Conservation (phyloP, 495 filamentous ascomycete genomes). For the Trichoderma orchidacearum region DNA sequence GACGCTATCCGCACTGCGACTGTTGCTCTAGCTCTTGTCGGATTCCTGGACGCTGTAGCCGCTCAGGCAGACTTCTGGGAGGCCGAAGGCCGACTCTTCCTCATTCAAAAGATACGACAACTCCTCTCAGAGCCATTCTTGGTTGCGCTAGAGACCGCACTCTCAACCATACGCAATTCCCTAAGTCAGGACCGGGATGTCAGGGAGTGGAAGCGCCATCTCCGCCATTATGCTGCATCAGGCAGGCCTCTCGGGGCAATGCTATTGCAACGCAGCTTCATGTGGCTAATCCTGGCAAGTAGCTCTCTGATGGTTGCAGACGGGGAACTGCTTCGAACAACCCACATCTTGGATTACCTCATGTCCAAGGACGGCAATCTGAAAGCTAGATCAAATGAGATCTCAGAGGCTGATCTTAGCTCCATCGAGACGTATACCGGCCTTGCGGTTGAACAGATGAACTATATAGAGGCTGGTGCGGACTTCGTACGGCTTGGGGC, state of each 20-base stretch:
- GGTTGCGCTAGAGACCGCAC: constrained; percentile 69
- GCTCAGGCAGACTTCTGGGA: constrained; percentile 68
- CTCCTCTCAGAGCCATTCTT: constrained; percentile 75
- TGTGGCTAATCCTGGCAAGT: constrained; percentile 65
- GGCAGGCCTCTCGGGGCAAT: constrained; percentile 83
- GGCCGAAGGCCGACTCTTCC: constrained; percentile 48
- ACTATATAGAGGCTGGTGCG: constrained; percentile 71
- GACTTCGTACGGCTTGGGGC: constrained; percentile 80
- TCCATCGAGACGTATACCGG: constrained; percentile 59
- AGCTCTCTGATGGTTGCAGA: constrained; percentile 58
- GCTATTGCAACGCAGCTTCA: constrained; percentile 75
- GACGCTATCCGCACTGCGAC: constrained; percentile 57
- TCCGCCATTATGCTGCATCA: constrained; percentile 65
- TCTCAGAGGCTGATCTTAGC: constrained; percentile 4
- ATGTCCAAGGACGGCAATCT: constrained; percentile 35
- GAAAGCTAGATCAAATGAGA: constrained; percentile 24
- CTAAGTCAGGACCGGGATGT: constrained; percentile 35
- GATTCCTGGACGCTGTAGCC: constrained; percentile 73
- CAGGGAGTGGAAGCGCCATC: constrained; percentile 69
- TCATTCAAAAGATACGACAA: constrained; percentile 53
- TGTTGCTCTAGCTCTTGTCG: constrained; percentile 67
- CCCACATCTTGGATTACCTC: constrained; percentile 64
- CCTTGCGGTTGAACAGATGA: constrained; percentile 68
- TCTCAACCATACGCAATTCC: constrained; percentile 65
- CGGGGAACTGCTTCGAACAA: constrained; percentile 39